Base-by-base conservation (phyloP, 2,329 filamentous ascomycete species). In the Trichocomaceae sp. region DNA sequence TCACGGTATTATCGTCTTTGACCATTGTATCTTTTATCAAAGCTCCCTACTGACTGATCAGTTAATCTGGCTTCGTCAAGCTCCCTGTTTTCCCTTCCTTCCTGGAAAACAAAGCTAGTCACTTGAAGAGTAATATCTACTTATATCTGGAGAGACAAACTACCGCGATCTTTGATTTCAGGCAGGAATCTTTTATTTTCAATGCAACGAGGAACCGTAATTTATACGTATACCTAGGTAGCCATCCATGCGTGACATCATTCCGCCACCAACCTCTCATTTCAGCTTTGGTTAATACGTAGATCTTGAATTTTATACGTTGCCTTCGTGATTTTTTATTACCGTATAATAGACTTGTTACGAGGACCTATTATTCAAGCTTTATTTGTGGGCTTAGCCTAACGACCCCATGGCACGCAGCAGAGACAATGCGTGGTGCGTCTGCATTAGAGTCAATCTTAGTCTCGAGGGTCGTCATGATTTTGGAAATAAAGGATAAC, bases 181-280 rank as follows among this genome's bases (percentile, higher is more conserved):
- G 45, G 5, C 20, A 10, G 3, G 3, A 15, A 3, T n/a, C 17
- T 41, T 10, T 20, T 7, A 7, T 9, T 19, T 20, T 39, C 12
- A n/a, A n/a, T 7, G 23, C 39, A 3, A 10, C 17, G n/a, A 10
- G 2, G 26, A 51, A 31, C n/a, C 26, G 13, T 37, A 35, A 37
- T 37, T 17, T 22, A 33, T 29, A n/a, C n/a, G n/a, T n/a, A n/a
- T n/a, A n/a, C n/a, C n/a, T n/a, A n/a, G n/a, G n/a, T n/a, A n/a
- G n/a, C n/a, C n/a, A 26, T 50, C n/a, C 17, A 31, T 37, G 13
- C 35, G 52, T 55, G 53, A 55, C 53, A 51, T 55, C 53, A 55
- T 51, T 19, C 35, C 47, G 22, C 45, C 53, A 46, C 53, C 31
- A 2, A 19, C 26, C 41, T 20, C 12, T 13, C 15, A 47, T 47